Percentiles rank a stretch among this genome's conserved stretches.
Conservation (phyloP, 495 filamentous ascomycete species). For the Rusavskia elegans region DNA sequence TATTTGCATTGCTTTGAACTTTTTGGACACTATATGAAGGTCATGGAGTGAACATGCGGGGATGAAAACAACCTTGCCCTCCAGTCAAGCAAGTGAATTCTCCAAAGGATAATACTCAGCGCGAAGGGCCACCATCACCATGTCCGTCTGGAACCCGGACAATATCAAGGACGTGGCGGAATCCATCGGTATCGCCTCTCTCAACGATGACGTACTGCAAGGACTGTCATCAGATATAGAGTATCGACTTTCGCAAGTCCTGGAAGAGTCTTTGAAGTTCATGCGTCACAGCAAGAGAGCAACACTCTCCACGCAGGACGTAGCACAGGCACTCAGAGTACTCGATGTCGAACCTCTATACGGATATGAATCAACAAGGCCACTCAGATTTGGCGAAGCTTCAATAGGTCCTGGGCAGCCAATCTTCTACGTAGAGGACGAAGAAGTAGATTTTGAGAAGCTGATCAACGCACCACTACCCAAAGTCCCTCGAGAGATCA, state of each 20-base stretch:
- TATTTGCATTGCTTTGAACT: too few relatives aligned
- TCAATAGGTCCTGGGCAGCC: conserved; percentile 89
- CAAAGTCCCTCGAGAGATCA: conserved; percentile 84
- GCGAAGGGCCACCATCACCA: conserved; percentile 2
- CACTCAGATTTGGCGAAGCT: conserved; percentile 82
- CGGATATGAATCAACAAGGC: conserved; percentile 80
- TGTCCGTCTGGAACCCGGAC: conserved; percentile 84
- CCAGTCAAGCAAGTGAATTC: too few relatives aligned
- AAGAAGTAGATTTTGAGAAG: conserved; percentile 97
- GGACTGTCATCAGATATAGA: conserved; percentile 86
- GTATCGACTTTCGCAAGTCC: conserved; percentile 78
- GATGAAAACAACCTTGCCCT: too few relatives aligned
- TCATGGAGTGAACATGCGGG: too few relatives aligned
- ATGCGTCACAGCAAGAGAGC: conserved; percentile 84
- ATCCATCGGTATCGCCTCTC: conserved; percentile 68
- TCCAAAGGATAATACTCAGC: too few relatives aligned
- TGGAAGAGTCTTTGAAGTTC: conserved; percentile 84
- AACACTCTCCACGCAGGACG: conserved; percentile 67
- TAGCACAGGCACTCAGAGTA: conserved; percentile 64
- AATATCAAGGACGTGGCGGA: conserved; percentile 91
- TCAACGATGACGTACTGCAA: conserved; percentile 68
- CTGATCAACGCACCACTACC: conserved; percentile 90
- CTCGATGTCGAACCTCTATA: conserved; percentile 90
- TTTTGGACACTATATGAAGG: too few relatives aligned
- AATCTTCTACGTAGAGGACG: conserved; percentile 93